Base-by-base conservation (phyloP, 2,329 filamentous ascomycete genomes). In the Fusarium phyllophilum region DNA sequence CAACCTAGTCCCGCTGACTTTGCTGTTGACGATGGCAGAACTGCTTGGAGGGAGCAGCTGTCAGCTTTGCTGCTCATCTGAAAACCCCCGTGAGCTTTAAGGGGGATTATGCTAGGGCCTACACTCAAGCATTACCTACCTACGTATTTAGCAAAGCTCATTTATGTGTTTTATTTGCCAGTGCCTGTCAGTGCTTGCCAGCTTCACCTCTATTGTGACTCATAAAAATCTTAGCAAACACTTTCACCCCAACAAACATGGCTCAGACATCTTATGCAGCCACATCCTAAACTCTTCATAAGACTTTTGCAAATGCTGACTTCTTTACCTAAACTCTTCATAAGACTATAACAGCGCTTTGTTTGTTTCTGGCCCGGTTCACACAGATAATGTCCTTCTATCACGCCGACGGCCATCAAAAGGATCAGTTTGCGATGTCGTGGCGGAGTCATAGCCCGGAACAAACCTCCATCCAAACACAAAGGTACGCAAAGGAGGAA, bases 1-100 rank as follows among this genome's bases (percentile, higher is more conserved):
- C 75, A 77, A 42, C 81, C 84, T 3, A 76, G 81, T 17, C 73
- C 88, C 29, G 79, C 62, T 4, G 81, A 82, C 15, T 89, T 88
- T 72, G 82, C 83, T n/a, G 78, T 79, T 8, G 86, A 84, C 13
- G 80, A 78, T 3, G 88, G 88, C 17, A 83, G 84, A 72, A 71
- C 69, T 5, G 87, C 84, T 1, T 87, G 86, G 70, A 79, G 79
- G 48, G 75, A 76, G 22, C 86, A 87, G 84, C 88, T 89, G 70
- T n/a, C n/a, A 33, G 31, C 31, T 51, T 34, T 31, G 15, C 33
- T 33, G 22, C 46, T 51, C 15, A n/a, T 31, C 15, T 18, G 22
- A 17, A 49, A 33, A n/a, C 15, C 22, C 11, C 20, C 26, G 13
- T 48, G 26, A 20, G 26, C 9, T 31, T 29, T 48, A 26, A 18